phyloP scores from a whole-genome alignment of 2,329 filamentous ascomycete species.

The Elsinoe batatas region DNA sequence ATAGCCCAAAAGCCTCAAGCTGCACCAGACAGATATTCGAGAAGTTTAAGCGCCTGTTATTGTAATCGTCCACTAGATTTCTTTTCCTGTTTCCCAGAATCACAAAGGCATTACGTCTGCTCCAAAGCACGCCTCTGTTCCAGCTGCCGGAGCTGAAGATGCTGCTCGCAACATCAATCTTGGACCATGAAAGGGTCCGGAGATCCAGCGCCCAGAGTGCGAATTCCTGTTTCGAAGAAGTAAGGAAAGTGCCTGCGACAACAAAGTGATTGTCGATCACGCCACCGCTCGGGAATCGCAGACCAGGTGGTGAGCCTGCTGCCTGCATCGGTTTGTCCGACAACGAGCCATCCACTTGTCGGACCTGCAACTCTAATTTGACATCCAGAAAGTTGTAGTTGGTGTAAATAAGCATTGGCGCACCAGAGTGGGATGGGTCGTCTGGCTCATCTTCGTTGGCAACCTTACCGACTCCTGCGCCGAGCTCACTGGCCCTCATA shows the following conservation, averaged over 20 bases:
- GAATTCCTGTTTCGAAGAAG: conserved; percentile 96
- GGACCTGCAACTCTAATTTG: conserved; percentile 85
- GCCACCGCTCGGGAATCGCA: conserved; percentile 91
- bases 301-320: conserved; percentile 75
- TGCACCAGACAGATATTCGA: conserved; percentile 95
- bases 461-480: conserved; percentile 42
- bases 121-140: conserved; percentile 93
- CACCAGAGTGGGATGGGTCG: conserved; percentile 32
- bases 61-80: conserved; percentile 94
- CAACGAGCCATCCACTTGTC: conserved; percentile 71
- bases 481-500: conserved; percentile 55
- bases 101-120: conserved; percentile 85
- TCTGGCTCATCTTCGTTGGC: conserved; percentile 25
- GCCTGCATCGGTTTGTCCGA: conserved; percentile 84
- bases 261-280: conserved; percentile 95
- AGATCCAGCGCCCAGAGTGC: conserved; percentile 92
- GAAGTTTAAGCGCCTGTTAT: conserved; percentile 95
- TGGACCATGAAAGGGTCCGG: conserved; percentile 79
- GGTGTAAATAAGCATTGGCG: conserved; percentile 88
- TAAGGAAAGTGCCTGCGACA: conserved; percentile 93
- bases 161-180: conserved; percentile 86
- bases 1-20: conserved; percentile 91
- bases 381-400: conserved; percentile 99
- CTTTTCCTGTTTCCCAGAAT: conserved; percentile 89
- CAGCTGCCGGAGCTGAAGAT: conserved; percentile 96